Percentiles rank a stretch among this genome's conserved stretches.
Evolutionary conservation across 768 basidiomycete genomes (phyloP).

Genomic region (Collybia nuda): DNA sequence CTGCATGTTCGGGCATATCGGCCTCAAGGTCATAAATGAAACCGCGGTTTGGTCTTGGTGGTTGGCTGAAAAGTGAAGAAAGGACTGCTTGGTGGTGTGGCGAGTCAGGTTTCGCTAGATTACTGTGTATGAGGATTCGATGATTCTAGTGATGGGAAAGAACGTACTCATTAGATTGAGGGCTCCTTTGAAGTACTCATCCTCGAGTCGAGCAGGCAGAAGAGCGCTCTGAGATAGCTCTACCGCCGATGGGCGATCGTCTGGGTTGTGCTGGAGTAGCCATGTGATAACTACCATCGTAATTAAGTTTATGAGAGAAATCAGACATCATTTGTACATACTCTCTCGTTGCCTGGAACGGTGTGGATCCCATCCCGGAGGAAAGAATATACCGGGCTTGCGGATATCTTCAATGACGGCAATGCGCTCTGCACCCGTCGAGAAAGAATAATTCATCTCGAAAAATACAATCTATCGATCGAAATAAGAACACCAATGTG

Average conservation of each 20-base stretch:
- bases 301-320: neutral
- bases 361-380: slow-evolving; percentile 66
- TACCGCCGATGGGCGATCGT: slow-evolving; percentile 74
- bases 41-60: slow-evolving; percentile 59
- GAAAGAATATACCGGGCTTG: slow-evolving; percentile 73
- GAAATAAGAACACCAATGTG: neutral
- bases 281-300: slow-evolving; percentile 63
- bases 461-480: slow-evolving; percentile 84
- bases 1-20: slow-evolving; percentile 67
- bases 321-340: slow-evolving; percentile 30
- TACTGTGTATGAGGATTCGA: too few relatives aligned
- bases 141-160: neutral
- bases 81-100: slow-evolving; percentile 80
- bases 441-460: slow-evolving; percentile 90
- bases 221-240: slow-evolving; percentile 80
- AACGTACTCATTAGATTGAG: slow-evolving; percentile 69
- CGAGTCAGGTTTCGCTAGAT: slow-evolving; percentile 73
- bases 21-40: slow-evolving; percentile 75
- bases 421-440: slow-evolving; percentile 81
- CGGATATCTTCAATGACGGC: slow-evolving; percentile 79
- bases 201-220: slow-evolving; percentile 75
- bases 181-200: slow-evolving; percentile 84
- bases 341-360: slow-evolving; percentile 68
- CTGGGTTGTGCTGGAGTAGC: slow-evolving; percentile 81
- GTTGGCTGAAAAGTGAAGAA: slow-evolving; percentile 74